A percentile compares a stretch with the other conserved stretches of the same genome.
phyloP scores from a whole-genome alignment of 129 eudicot species.

The Mikania micrantha region DNA sequence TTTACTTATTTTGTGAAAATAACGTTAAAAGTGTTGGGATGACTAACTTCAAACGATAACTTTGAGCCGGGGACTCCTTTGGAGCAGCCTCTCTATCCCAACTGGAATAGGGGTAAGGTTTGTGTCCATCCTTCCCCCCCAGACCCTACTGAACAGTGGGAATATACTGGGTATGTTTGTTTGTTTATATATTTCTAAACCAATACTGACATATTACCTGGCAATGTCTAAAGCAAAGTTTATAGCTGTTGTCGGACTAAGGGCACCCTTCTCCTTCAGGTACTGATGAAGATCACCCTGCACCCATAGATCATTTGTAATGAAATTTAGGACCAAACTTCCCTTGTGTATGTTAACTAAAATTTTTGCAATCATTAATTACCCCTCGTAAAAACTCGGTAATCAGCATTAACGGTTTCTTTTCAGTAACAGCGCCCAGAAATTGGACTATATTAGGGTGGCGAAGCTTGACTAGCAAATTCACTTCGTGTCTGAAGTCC shows the following conservation, averaged over 20 bases:
- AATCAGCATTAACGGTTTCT: constrained; percentile 86
- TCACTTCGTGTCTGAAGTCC: constrained; percentile 98
- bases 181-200: background rate
- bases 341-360: background rate
- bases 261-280: constrained; percentile 88
- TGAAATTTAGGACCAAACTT: constrained; percentile 5
- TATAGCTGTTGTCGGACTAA: constrained; percentile 76
- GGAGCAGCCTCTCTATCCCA: too few species aligned
- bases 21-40: too few species aligned
- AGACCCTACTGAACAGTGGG: too few species aligned
- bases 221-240: constrained; percentile 96
- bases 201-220: constrained; percentile 38
- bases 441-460: constrained; percentile 98
- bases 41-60: too few species aligned
- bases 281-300: constrained; percentile 97
- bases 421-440: constrained; percentile 98
- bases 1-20: too few species aligned
- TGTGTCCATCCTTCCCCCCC: too few species aligned
- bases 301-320: constrained; percentile 15
- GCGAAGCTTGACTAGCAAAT: constrained; percentile 96
- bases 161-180: too few species aligned
- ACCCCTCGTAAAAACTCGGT: constrained; percentile 97
- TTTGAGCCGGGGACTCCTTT: too few species aligned
- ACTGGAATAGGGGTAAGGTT: too few species aligned
- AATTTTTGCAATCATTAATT: background rate